Conservation (phyloP, 139 green algal genomes). For the Chlamydomonas applanata region DNA sequence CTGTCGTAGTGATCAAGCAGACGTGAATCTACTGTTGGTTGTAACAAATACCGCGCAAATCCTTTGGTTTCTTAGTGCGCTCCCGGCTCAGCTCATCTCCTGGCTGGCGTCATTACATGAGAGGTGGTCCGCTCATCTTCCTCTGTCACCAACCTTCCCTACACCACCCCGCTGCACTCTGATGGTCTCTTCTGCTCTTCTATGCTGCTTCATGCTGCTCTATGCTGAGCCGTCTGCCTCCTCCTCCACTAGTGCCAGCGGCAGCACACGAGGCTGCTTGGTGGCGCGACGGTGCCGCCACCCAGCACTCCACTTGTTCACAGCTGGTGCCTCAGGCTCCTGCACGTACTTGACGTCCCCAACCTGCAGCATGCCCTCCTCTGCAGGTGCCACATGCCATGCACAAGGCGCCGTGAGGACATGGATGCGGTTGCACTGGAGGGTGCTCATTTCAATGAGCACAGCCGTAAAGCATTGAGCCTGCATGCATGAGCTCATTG, state of each 20-base stretch:
- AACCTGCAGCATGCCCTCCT: not conserved
- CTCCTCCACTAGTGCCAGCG: not conserved
- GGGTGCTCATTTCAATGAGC: not conserved
- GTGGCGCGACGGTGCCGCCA: not conserved
- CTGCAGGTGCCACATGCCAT: not conserved
- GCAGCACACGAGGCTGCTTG: not conserved
- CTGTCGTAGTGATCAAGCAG: no score
- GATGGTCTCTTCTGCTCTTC: no score
- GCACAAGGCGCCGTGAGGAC: not conserved
- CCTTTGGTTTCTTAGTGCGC: no score
- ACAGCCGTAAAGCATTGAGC: not conserved
- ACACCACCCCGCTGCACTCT: no score
- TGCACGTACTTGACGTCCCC: conserved; percentile 9
- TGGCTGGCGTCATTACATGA: no score
- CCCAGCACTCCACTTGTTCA: not conserved
- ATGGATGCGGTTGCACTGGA: not conserved
- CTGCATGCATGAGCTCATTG: not conserved
- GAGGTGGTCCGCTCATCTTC: no score
- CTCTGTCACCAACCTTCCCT: no score
- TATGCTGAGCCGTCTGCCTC: no score
- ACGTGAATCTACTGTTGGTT: no score
- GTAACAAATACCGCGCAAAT: no score
- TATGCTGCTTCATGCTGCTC: no score
- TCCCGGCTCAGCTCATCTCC: no score
- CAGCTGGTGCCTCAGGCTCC: not conserved